phyloP scores from a whole-genome alignment of 1,284 basidiomycete species.

The Wallemia ichthyophaga region DNA sequence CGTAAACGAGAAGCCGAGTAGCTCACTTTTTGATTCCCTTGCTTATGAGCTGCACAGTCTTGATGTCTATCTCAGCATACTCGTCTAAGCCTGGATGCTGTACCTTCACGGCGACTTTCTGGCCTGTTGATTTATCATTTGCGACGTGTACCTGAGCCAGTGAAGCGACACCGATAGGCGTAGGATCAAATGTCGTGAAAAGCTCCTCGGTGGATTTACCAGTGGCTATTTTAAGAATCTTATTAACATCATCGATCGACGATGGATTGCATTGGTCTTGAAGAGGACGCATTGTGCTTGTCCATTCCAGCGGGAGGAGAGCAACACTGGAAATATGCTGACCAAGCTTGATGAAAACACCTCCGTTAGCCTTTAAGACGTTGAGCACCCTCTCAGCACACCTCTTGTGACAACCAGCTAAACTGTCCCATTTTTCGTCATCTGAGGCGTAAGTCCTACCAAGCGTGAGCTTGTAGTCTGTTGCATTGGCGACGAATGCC shows the following conservation, averaged over 20 bases:
- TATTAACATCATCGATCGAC: slow-evolving; percentile 13
- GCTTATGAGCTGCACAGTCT: slow-evolving; percentile 20
- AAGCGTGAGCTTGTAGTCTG: slow-evolving; percentile 2
- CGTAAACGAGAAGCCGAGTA: slow-evolving; percentile 9
- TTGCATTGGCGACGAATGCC: neutral
- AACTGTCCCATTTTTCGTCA: slow-evolving; percentile 25
- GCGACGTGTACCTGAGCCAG: slow-evolving; percentile 86
- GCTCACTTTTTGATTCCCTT: slow-evolving; percentile 11
- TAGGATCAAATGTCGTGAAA: slow-evolving; percentile 49
- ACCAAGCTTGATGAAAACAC: slow-evolving; percentile 61
- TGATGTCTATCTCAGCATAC: slow-evolving; percentile 68
- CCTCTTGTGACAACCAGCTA: slow-evolving; percentile 46
- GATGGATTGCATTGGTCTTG: slow-evolving; percentile 33
- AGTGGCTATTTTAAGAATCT: slow-evolving; percentile 10
- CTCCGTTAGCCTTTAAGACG: slow-evolving; percentile 63
- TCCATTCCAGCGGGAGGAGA: slow-evolving; percentile 44
- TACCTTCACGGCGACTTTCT: slow-evolving; percentile 72
- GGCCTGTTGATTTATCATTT: slow-evolving; percentile 34
- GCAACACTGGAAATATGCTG: slow-evolving; percentile 27
- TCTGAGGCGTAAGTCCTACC: slow-evolving; percentile 22
- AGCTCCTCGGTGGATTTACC: slow-evolving; percentile 7
- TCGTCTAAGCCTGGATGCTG: slow-evolving; percentile 87
- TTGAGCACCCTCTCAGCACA: slow-evolving; percentile 45
- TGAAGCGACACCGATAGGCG: slow-evolving; percentile 80
- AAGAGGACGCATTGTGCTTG: slow-evolving; percentile 28